phyloP scores from a whole-genome alignment of 2,329 filamentous ascomycete genomes.

The Sporothrix schenckii region DNA sequence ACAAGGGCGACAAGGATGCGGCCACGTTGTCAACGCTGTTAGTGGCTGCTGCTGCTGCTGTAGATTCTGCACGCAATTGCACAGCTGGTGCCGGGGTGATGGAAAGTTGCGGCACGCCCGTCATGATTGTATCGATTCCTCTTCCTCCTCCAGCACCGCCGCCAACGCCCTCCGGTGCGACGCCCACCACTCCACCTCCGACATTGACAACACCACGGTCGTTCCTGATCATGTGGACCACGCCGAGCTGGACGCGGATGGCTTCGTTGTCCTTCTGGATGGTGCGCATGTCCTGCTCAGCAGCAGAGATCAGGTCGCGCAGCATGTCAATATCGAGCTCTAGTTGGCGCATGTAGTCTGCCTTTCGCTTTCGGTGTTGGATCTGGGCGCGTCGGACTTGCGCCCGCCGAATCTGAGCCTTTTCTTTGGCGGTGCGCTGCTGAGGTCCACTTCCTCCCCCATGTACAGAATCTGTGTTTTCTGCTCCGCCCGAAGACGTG shows the following conservation, averaged over 20 bases:
- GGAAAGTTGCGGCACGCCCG: slow-evolving; percentile 19
- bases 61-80: neutral
- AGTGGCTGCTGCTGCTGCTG: neutral
- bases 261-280: slow-evolving; percentile 50
- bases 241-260: slow-evolving; percentile 46
- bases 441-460: neutral
- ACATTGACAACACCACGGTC: slow-evolving; percentile 14
- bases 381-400: slow-evolving; percentile 59
- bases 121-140: neutral
- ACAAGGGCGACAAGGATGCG: slow-evolving; percentile 13
- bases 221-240: slow-evolving; percentile 12
- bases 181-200: slow-evolving; percentile 25
- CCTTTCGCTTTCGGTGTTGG: slow-evolving; percentile 60
- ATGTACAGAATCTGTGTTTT: slow-evolving; percentile 11
- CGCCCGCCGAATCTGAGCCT: slow-evolving; percentile 52
- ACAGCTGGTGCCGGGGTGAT: slow-evolving; percentile 18
- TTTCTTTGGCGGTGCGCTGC: slow-evolving; percentile 42
- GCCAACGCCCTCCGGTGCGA: slow-evolving; percentile 26
- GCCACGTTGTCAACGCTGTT: slow-evolving; percentile 19
- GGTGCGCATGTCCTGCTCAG: slow-evolving; percentile 46
- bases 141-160: slow-evolving; percentile 2
- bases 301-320: slow-evolving; percentile 51
- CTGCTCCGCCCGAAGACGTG: slow-evolving; percentile 16
- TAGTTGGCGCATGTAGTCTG: slow-evolving; percentile 58
- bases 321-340: slow-evolving; percentile 55